These are phyloP conservation scores for Karstenula rhodostoma DNA, from an alignment of 2,329 filamentous ascomycete species.

Conservation along the genomic window DNA sequence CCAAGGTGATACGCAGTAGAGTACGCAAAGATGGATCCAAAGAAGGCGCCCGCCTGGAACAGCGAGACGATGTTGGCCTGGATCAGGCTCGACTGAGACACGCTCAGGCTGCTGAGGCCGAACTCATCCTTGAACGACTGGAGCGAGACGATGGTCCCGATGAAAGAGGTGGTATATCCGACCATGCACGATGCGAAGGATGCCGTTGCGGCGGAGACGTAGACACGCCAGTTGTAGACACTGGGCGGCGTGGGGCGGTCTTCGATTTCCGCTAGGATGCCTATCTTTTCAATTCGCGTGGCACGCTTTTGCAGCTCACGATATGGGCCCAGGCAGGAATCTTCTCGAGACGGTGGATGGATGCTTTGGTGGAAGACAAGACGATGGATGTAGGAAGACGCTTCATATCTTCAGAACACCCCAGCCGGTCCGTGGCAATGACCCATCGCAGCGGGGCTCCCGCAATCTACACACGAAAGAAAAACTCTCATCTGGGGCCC, in stretches of 20 bases:
- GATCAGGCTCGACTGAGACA: not conserved
- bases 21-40: slow-evolving; percentile 7
- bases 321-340: not conserved
- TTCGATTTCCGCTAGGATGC: slow-evolving; percentile 1
- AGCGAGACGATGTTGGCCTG: slow-evolving; percentile 1
- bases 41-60: slow-evolving; percentile 2
- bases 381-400: not conserved
- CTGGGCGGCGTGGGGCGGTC: slow-evolving; percentile 2
- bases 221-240: slow-evolving; percentile 2
- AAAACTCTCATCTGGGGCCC: not conserved
- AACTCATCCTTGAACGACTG: slow-evolving; percentile 8
- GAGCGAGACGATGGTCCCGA: not conserved
- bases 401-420: slow-evolving; percentile 4
- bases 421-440: slow-evolving; percentile 2
- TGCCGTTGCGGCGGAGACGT: slow-evolving; percentile 5
- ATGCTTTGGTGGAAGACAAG: not conserved
- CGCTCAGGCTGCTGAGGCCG: slow-evolving; percentile 1
- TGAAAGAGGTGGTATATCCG: slow-evolving; percentile 6
- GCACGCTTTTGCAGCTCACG: not conserved
- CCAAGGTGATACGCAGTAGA: not conserved
- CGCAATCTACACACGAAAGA: not conserved
- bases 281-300: not conserved
- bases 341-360: not conserved
- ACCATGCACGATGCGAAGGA: slow-evolving; percentile 8
- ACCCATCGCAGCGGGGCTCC: slow-evolving; percentile 8